Base-by-base conservation (phyloP, 1,139 yeast genomes). In the Saccharomyces pastorianus region DNA sequence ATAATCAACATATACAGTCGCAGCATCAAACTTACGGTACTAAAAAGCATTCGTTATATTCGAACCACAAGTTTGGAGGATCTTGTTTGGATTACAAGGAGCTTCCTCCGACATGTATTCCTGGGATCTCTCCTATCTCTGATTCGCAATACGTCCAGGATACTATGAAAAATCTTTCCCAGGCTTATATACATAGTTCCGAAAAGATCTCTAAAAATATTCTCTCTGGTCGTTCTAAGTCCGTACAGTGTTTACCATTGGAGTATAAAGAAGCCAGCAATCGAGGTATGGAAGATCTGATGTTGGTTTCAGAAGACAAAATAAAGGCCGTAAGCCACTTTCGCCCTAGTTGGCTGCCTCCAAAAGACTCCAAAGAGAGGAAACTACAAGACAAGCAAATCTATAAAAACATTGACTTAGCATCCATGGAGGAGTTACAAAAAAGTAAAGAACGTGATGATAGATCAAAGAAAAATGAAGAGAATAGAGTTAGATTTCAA, bases 321-420 rank as follows among this genome's bases (percentile, higher is more conserved):
- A 54, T 74, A 51, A 68, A 73, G 49, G 60, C 65, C 46, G 60
- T 73, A n/a, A 65, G 78, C 27, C 73, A 72, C 5, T 73, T 80
- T 0, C 70, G 82, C 51, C 82, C 82, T 1, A 69, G 74, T 47
- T 76, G 81, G 77, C 61, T 77, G 31, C 82, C 82, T 6, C 82
- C 81, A 9, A 78, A 77, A 59, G 67, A 68, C 44, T 55, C 65
- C 9, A 60, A 60, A 2, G 82, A 78, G 58, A 66, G 70, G 26
- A 61, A 64, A 51, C 66, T 66, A 51, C 81, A 78, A 57, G 78
- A 75, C 54, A 64, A 63, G 27, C 76, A 76, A 55, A 73, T 77
- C 49, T 63, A 69, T 46, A 68, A 68, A 54, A 69, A 74, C 50
- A 66, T 78, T 46, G 68, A 71, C 41, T 60, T 59, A 57, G 71